A percentile compares a stretch with the other conserved stretches of the same genome.
Conservation (phyloP, 495 filamentous ascomycete species). For the Collariella sp. region DNA sequence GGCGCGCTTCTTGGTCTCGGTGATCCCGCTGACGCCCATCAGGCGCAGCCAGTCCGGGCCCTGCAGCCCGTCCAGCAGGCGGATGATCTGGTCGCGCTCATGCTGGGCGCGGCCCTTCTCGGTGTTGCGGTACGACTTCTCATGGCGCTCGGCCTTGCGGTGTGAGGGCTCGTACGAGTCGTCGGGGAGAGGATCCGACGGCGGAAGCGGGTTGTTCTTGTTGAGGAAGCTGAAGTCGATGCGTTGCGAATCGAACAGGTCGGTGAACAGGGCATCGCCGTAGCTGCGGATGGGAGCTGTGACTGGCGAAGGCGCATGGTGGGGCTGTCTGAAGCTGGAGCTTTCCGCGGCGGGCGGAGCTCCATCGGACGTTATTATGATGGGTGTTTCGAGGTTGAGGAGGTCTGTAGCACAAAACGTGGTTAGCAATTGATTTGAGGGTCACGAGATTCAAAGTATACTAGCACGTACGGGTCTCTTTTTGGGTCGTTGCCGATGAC, state of each 20-base stretch:
- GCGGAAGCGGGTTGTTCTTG: not conserved
- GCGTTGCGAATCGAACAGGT: conserved; percentile 44
- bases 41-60: conserved; percentile 88
- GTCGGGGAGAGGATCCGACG: conserved; percentile 60
- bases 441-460: conserved; percentile 5
- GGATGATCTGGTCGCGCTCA: conserved; percentile 79
- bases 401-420: conserved; percentile 37
- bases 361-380: conserved; percentile 36
- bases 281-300: conserved; percentile 37
- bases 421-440: conserved; percentile 31
- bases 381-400: conserved; percentile 51
- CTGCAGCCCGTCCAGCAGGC: conserved; percentile 76
- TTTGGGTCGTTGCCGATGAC: conserved; percentile 72
- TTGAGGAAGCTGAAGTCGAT: conserved; percentile 49
- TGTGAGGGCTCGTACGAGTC: conserved; percentile 59
- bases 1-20: conserved; percentile 70
- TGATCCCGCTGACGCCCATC: conserved; percentile 84
- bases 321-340: conserved; percentile 13
- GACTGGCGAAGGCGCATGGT: conserved; percentile 7
- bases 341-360: conserved; percentile 11
- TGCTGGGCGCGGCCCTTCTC: conserved; percentile 88
- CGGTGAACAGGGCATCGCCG: conserved; percentile 36
- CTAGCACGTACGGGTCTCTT: conserved; percentile 57
- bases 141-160: conserved; percentile 70
- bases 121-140: conserved; percentile 87